A percentile compares a stretch with the other conserved stretches of the same genome.
These are phyloP conservation scores for Fusarium subglutinans DNA, from an alignment of 2,329 filamentous ascomycete genomes.

Conservation along the genomic window DNA sequence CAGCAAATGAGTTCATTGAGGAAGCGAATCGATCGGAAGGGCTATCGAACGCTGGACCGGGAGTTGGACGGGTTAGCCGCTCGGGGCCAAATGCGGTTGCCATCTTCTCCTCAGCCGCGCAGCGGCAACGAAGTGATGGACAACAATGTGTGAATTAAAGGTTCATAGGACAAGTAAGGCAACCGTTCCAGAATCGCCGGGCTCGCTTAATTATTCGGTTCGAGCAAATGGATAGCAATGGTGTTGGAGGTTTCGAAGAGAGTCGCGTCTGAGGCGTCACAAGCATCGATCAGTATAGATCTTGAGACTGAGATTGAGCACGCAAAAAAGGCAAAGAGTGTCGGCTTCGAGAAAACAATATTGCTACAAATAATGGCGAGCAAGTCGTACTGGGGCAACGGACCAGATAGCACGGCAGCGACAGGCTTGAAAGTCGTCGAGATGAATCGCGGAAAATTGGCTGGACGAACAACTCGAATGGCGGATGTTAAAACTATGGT, in stretches of 20 bases:
- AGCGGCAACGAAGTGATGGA: conserved; percentile 57
- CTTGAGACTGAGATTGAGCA: conserved; percentile 18
- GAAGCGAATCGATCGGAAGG: conserved; percentile 38
- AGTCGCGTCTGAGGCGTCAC: conserved; percentile 28
- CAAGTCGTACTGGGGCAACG: conserved; percentile 24
- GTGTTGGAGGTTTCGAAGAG: background rate
- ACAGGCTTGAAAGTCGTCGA: conserved; percentile 30
- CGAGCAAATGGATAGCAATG: conserved; percentile 1
- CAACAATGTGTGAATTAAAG: conserved; percentile 48
- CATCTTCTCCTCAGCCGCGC: conserved; percentile 58
- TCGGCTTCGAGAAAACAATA: conserved; percentile 13
- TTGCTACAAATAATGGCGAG: conserved; percentile 11
- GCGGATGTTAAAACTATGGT: conserved; percentile 35
- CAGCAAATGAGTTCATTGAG: conserved; percentile 29
- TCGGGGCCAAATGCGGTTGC: conserved; percentile 53
- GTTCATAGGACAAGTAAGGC: conserved; percentile 51
- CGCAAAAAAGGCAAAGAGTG: conserved; percentile 10
- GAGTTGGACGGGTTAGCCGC: conserved; percentile 46
- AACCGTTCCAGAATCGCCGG: conserved; percentile 3
- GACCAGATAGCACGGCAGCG: conserved; percentile 35
- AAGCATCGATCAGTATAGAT: conserved; percentile 34
- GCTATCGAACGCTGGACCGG: conserved; percentile 39
- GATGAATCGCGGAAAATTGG: conserved; percentile 38
- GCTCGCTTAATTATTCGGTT: conserved; percentile 18
- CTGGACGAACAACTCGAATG: conserved; percentile 38